phyloP scores from a whole-genome alignment of 179 eudicot species.

The Nepenthes alata region DNA sequence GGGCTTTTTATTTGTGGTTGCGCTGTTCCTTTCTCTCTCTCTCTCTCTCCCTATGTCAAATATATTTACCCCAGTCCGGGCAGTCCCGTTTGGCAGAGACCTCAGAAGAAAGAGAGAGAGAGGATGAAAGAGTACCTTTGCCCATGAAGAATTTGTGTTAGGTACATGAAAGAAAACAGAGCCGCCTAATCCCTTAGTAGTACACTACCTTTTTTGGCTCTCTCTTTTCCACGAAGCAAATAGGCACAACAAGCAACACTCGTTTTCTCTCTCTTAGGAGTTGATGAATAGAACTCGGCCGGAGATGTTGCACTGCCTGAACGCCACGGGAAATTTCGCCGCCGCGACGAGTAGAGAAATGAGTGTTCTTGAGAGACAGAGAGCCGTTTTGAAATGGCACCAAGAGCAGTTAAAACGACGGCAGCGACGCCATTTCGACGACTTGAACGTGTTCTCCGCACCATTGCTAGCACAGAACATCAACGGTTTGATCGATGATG shows the following conservation, averaged over 20 bases:
- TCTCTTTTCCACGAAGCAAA: background rate
- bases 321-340: conserved; percentile 12
- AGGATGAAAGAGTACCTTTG: too few species aligned
- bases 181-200: conserved; percentile 9
- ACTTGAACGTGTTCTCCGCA: conserved; percentile 18
- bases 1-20: conserved; percentile 40
- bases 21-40: conserved; percentile 28
- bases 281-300: conserved; percentile 29
- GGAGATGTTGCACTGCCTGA: conserved; percentile 38
- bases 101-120: too few species aligned
- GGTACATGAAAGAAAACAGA: too few species aligned
- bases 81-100: too few species aligned
- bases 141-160: too few species aligned
- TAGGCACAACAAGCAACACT: conserved; percentile 4
- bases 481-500: conserved; percentile 9
- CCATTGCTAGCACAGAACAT: conserved; percentile 22
- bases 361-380: conserved; percentile 53
- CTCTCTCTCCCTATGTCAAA: conserved; percentile 12
- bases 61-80: too few species aligned
- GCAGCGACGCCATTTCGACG: conserved; percentile 24
- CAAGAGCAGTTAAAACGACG: conserved; percentile 37
- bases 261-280: too few species aligned
- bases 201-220: conserved; percentile 4
- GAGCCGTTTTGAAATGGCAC: conserved; percentile 39
- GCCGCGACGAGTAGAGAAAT: conserved; percentile 21